A percentile compares a stretch with the other conserved stretches of the same genome.
These are phyloP conservation scores for Pyracantha coccinea DNA, from an alignment of 331 rosid genomes.

Conservation along the genomic window DNA sequence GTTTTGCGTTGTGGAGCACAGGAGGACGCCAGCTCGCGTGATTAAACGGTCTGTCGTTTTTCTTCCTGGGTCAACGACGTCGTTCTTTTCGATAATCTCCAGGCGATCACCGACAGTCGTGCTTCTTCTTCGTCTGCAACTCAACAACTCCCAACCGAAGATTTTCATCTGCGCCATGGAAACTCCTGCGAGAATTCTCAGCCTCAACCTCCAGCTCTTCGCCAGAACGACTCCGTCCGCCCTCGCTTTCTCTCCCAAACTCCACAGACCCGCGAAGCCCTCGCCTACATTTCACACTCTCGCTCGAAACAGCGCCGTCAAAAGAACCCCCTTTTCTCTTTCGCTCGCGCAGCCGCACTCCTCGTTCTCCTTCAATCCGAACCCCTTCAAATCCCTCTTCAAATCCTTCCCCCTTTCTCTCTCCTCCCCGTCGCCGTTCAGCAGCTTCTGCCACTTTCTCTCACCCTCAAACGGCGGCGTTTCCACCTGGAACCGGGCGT, in stretches of 20 bases:
- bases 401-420: slow-evolving; percentile 26
- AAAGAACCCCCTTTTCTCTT: slow-evolving; percentile 13
- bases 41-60: background rate
- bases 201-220: slow-evolving; percentile 33
- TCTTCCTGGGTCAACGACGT: background rate
- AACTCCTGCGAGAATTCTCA: slow-evolving; percentile 31
- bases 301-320: slow-evolving; percentile 2
- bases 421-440: slow-evolving; percentile 18
- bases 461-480: slow-evolving; percentile 19
- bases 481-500: slow-evolving; percentile 42
- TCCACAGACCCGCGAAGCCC: background rate
- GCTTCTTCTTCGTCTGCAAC: background rate
- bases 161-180: slow-evolving; percentile 36
- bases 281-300: background rate
- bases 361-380: background rate
- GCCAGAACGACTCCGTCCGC: slow-evolving; percentile 20
- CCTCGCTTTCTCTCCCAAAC: background rate
- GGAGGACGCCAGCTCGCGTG: slow-evolving; percentile 23
- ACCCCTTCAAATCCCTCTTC: slow-evolving; percentile 21
- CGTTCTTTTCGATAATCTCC: background rate
- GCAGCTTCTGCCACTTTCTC: slow-evolving; percentile 15
- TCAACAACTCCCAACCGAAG: too few relatives aligned
- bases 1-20: slow-evolving; percentile 49
- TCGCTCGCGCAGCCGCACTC: slow-evolving; percentile 7
- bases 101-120: background rate